Evolutionary conservation across 371 early-diverging fungal genomes (phyloP).

Genomic region (Sporodiniella umbellata): DNA sequence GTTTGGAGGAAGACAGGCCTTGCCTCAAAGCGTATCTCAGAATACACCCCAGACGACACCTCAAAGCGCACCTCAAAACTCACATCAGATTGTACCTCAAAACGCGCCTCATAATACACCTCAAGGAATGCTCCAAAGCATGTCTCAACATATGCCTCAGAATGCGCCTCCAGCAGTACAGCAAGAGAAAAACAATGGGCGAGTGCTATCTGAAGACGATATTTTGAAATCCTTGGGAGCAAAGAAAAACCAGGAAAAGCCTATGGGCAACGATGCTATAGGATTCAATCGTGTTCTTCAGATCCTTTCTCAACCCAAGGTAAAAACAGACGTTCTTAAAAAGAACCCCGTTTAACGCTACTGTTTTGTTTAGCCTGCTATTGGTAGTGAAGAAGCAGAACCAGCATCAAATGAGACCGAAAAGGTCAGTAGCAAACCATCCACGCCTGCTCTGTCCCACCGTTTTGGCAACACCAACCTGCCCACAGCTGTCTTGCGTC

Average conservation of each 20-base stretch:
- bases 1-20: constrained; percentile 30
- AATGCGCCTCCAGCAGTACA: too few species aligned
- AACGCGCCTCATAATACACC: not conserved
- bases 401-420: not conserved
- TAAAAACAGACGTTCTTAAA: not conserved
- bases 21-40: not conserved
- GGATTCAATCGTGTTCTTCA: constrained; percentile 61
- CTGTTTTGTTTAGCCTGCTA: not conserved
- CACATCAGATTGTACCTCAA: not conserved
- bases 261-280: constrained; percentile 39
- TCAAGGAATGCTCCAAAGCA: too few species aligned
- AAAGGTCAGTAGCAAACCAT: constrained; percentile 6
- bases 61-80: too few species aligned
- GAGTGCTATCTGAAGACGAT: constrained; percentile 62
- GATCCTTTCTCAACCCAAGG: constrained; percentile 56
- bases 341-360: too few species aligned
- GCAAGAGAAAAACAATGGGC: constrained; percentile 11
- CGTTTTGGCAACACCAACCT: constrained; percentile 54
- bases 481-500: constrained; percentile 67
- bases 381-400: not conserved
- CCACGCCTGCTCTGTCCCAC: constrained; percentile 18
- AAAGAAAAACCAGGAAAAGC: constrained; percentile 19
- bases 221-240: constrained; percentile 53
- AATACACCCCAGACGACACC: too few species aligned
- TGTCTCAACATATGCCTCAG: too few species aligned